Base-by-base conservation (phyloP, 2,329 filamentous ascomycete species). In the Colletotrichum spaethianum region DNA sequence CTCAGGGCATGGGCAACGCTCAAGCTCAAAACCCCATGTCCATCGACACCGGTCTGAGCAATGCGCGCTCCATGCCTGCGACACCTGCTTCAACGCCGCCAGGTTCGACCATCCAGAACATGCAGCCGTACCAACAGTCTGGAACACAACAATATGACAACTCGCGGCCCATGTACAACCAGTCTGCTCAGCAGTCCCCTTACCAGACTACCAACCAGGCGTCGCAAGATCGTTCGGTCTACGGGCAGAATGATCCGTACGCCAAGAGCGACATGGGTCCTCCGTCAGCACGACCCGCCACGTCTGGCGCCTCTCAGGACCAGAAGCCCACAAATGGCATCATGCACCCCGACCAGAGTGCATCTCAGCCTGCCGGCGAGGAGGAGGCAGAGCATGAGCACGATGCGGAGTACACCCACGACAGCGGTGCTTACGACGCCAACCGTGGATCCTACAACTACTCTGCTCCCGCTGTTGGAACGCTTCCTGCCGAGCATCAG, bases 81-180 rank as follows among this genome's bases (percentile, higher is more conserved):
- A 97, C 94, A n/a, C 94, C 94, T 73, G 94, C 94, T 33, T 96
- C 94, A 7, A 97, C 96, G 0, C 95, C 96, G 16, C 96, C 96
- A 0, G 94, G 94, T 31, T 90, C 88, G 73, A 87, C 89, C 36
- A 87, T 97, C 74, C 93, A 94, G 76, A 92, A 89, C 78, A 94
- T 98, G 88, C 93, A 93, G 76, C 85, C 91, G 4, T 98, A 98
- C 80, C 92, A 91, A 62, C 92, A 92, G 63, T 85, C 88, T 74
- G 89, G 84, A 76, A 91, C 86, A 69, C 93, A 91, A 82, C 85
- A 86, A 56, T 98, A 97, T 78, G 94, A 97, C 78, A 89, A 83
- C 77, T 91, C 93, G 12, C 91, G 96, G 73, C 90, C 92, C 57
- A 91, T 96, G 83, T 98, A 98, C 81, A 93, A 91, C 69, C 89